Evolutionary conservation across 495 filamentous ascomycete genomes (phyloP), one percentile per base, ranked within the genome.

Genomic region (Penicillium egyptiacum): DNA sequence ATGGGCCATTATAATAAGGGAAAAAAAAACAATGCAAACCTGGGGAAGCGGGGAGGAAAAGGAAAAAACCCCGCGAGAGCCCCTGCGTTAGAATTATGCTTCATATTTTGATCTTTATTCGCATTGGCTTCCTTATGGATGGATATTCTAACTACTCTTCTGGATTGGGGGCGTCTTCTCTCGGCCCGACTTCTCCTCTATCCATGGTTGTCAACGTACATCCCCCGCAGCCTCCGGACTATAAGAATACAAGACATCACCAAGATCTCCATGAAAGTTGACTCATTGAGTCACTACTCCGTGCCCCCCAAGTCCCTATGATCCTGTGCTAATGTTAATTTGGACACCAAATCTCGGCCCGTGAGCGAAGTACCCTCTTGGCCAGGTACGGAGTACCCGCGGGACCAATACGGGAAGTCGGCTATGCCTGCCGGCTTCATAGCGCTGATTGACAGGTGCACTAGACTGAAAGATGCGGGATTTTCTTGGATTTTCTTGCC

Each of bases 401-500:
- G 28, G 28, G 28, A 9, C 10, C 28, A 16, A n/a, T 16, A 16
- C 33, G 33, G 17, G 26, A 37, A 46, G 42, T 44, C 52, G 28
- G 42, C 37, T 22, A 14, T 48, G 45, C 11, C n/a, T 55, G 42
- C 20, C 43, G 14, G 47, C 30, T 54, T 11, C n/a, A 44, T 19
- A 12, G 23, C n/a, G 9, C 9, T 39, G 35, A n/a, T 31, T 9
- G 25, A 31, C 4, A 30, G 2, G 42, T 8, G 6, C 33, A 47
- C 30, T 51, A 37, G 42, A 30, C 45, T 53, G 53, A 30, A 51
- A 52, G 22, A 43, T 63, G 63, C 57, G 63, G 57, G 54, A 66
- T 66, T 66, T 66, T 62, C 45, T 26, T 3, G 57, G 54, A 66
- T 66, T 66, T 66, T 62, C 45, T 26, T 3, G 41, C 8, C 5